Percentiles rank a stretch among this genome's conserved stretches.
Conservation (phyloP, 805 yeast genomes). For the Wickerhamomyces subpelliculosus region DNA sequence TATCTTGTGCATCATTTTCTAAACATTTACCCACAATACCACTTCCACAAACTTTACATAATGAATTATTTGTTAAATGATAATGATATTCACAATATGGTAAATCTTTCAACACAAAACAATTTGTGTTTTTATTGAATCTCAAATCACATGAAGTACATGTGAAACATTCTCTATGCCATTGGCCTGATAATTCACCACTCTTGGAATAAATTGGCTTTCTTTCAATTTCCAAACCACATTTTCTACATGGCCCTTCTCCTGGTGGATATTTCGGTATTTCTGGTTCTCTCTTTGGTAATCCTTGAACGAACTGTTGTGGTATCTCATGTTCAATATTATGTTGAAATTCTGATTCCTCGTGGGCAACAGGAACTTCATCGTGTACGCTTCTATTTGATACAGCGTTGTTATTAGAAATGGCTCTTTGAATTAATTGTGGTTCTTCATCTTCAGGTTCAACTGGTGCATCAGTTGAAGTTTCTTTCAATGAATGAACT, state of each 20-base stretch:
- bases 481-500: conserved; percentile 11
- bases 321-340: no score
- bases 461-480: conserved; percentile 7
- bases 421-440: background rate
- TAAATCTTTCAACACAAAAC: conserved; percentile 70
- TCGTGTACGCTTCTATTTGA: background rate
- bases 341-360: conserved; percentile 2
- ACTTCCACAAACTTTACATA: conserved; percentile 60
- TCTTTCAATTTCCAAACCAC: conserved; percentile 46
- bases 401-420: background rate
- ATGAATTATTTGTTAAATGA: conserved; percentile 68
- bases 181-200: conserved; percentile 78
- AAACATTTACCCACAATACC: conserved; percentile 92
- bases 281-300: no score
- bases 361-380: no score
- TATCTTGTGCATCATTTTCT: conserved; percentile 61
- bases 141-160: conserved; percentile 57
- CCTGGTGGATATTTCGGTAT: conserved; percentile 40
- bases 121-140: conserved; percentile 54
- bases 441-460: background rate
- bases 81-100: conserved; percentile 80
- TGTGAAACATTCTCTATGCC: conserved; percentile 85
- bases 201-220: conserved; percentile 81
- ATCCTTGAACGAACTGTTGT: no score
- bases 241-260: conserved; percentile 76